These are phyloP conservation scores for Lagenaria siceraria DNA, from an alignment of 306 rosid species.

Conservation along the genomic window DNA sequence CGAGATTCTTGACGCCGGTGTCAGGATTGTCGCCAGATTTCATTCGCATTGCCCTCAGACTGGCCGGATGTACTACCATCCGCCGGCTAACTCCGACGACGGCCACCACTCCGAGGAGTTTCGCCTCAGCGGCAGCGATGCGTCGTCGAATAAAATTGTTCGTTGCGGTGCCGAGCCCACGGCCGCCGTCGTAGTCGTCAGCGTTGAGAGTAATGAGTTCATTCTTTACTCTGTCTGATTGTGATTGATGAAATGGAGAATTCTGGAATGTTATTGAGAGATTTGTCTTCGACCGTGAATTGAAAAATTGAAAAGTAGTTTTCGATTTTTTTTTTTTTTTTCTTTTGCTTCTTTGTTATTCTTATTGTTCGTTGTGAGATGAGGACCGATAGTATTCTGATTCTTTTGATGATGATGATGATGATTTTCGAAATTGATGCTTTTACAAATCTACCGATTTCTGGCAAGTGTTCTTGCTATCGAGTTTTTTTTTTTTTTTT, in stretches of 20 bases:
- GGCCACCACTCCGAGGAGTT: neutral
- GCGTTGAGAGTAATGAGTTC: conserved; percentile 17
- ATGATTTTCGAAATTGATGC: neutral
- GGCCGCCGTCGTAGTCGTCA: neutral
- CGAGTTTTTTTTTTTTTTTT: neutral
- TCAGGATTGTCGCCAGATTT: conserved; percentile 34
- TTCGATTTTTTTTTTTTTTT: neutral
- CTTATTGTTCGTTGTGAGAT: neutral
- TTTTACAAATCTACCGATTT: neutral
- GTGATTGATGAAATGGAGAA: neutral
- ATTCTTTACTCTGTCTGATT: conserved; percentile 48
- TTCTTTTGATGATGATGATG: neutral
- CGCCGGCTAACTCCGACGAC: conserved; percentile 27
- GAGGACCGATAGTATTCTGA: neutral
- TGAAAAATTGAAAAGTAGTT: neutral
- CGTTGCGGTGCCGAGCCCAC: conserved; percentile 15
- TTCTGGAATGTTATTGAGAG: neutral
- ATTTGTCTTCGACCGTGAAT: neutral
- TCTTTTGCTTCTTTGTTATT: neutral
- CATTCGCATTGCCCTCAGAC: conserved; percentile 62
- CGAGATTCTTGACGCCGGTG: conserved; percentile 47
- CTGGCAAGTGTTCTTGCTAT: neutral
- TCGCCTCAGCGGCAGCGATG: conserved; percentile 6
- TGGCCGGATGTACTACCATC: conserved; percentile 57
- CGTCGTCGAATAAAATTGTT: conserved; percentile 7